Percentiles rank a stretch among this genome's conserved stretches.
Conservation (phyloP, 768 basidiomycete genomes). For the Mycena rosella region DNA sequence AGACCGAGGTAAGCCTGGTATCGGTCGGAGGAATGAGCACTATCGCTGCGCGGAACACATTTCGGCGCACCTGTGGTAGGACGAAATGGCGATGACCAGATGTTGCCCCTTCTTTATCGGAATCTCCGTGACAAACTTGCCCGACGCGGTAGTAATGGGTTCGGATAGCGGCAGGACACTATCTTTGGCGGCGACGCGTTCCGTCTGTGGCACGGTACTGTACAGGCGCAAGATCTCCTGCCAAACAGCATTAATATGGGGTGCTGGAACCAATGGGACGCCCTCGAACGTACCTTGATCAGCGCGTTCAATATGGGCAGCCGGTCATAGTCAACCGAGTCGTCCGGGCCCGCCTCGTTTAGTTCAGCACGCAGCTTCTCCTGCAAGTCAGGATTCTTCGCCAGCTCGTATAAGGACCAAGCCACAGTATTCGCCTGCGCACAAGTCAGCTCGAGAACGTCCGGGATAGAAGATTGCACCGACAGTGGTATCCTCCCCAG, state of each 20-base stretch:
- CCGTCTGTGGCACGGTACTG: slow-evolving; percentile 34
- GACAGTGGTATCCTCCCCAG: slow-evolving; percentile 34
- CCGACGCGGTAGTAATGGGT: slow-evolving; percentile 60
- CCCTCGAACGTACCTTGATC: slow-evolving; percentile 15
- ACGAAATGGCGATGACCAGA: slow-evolving; percentile 58
- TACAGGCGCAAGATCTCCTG: slow-evolving; percentile 34
- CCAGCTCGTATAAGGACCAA: slow-evolving; percentile 50
- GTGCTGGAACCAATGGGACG: background rate
- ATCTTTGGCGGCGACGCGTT: slow-evolving; percentile 55
- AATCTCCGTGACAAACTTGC: slow-evolving; percentile 59
- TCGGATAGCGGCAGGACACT: slow-evolving; percentile 69
- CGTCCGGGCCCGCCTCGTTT: slow-evolving; percentile 32
- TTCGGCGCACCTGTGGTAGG: slow-evolving; percentile 53
- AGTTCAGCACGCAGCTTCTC: slow-evolving; percentile 46
- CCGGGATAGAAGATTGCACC: background rate
- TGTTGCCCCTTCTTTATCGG: slow-evolving; percentile 63
- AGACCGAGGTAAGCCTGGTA: slow-evolving; percentile 31
- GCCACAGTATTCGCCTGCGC: slow-evolving; percentile 32
- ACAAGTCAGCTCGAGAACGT: background rate
- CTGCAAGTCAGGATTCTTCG: slow-evolving; percentile 44
- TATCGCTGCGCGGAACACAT: background rate
- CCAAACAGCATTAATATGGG: background rate
- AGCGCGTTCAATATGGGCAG: slow-evolving; percentile 32
- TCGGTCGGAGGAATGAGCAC: background rate
- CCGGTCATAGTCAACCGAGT: slow-evolving; percentile 31